These are phyloP conservation scores for Lachnellula cervina DNA, from an alignment of 2,329 filamentous ascomycete species.

Conservation along the genomic window DNA sequence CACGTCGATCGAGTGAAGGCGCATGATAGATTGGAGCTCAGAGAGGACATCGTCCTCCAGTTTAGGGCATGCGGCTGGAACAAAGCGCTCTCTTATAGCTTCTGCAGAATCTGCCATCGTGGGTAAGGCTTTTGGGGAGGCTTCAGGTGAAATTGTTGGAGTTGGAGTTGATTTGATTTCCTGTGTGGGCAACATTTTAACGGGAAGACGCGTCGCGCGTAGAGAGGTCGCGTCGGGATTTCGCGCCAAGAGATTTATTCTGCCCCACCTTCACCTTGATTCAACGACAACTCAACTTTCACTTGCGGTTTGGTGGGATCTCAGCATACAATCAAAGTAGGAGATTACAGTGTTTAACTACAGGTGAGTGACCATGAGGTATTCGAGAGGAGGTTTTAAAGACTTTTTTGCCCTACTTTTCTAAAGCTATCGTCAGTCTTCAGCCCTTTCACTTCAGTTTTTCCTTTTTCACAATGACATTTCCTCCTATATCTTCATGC, in stretches of 20 bases:
- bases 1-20: slow-evolving; percentile 71
- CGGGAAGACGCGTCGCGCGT: slow-evolving; percentile 7
- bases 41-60: slow-evolving; percentile 72
- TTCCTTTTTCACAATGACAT: too few species aligned
- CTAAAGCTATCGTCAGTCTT: too few species aligned
- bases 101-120: slow-evolving; percentile 20
- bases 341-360: too few species aligned
- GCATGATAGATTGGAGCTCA: slow-evolving; percentile 82
- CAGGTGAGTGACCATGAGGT: too few species aligned
- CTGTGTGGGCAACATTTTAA: not conserved
- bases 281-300: too few species aligned
- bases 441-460: too few species aligned
- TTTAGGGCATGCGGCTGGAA: slow-evolving; percentile 15
- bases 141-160: not conserved
- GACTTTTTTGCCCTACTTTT: too few species aligned
- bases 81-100: slow-evolving; percentile 28
- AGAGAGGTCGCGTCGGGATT: slow-evolving; percentile 1
- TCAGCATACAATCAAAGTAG: too few species aligned
- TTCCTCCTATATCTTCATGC: too few species aligned
- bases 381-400: too few species aligned
- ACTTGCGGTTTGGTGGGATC: too few species aligned
- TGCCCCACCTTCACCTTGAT: not conserved
- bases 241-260: not conserved
- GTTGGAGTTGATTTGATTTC: not conserved
- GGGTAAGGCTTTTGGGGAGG: not conserved